Conservation (phyloP, 768 basidiomycete species). For the Chiua virens region DNA sequence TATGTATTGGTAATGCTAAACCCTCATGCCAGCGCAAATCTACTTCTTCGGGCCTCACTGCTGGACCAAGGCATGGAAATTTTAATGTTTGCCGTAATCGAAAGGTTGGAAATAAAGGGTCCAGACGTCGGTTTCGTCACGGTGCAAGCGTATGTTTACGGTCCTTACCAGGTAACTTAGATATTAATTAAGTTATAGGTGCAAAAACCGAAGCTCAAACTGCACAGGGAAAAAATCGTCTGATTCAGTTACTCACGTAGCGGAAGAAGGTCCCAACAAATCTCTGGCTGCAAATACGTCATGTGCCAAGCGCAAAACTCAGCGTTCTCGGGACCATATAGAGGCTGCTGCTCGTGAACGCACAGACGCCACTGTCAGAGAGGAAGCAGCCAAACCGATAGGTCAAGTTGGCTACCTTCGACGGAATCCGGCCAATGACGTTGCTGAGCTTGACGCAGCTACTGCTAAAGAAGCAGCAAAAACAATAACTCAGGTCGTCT, state of each 20-base stretch:
- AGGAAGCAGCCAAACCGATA: no score
- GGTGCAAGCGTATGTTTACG: slow-evolving; percentile 25
- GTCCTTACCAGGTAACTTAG: background rate
- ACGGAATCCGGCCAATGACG: slow-evolving; percentile 6
- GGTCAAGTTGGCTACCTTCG: no score
- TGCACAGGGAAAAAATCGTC: background rate
- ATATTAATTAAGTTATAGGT: background rate
- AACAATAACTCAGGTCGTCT: slow-evolving; percentile 39
- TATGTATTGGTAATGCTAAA: no score
- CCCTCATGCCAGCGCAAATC: background rate
- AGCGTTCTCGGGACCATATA: slow-evolving; percentile 5
- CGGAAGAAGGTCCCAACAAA: no score
- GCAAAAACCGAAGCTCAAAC: background rate
- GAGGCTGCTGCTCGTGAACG: slow-evolving; percentile 10
- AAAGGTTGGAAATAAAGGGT: slow-evolving; percentile 38
- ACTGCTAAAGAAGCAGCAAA: slow-evolving; percentile 35
- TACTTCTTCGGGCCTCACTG: background rate
- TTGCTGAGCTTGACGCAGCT: slow-evolving; percentile 6
- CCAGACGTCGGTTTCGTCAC: slow-evolving; percentile 37
- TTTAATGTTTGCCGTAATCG: slow-evolving; percentile 26
- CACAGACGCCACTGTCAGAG: slow-evolving; percentile 9
- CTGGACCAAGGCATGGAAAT: slow-evolving; percentile 21
- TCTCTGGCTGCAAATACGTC: no score
- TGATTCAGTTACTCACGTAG: no score
- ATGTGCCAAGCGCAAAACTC: background rate